Percentiles rank a stretch among this genome's conserved stretches.
These are phyloP conservation scores for Ophiostoma pallidulum DNA, from an alignment of 2,329 filamentous ascomycete species.

Conservation along the genomic window DNA sequence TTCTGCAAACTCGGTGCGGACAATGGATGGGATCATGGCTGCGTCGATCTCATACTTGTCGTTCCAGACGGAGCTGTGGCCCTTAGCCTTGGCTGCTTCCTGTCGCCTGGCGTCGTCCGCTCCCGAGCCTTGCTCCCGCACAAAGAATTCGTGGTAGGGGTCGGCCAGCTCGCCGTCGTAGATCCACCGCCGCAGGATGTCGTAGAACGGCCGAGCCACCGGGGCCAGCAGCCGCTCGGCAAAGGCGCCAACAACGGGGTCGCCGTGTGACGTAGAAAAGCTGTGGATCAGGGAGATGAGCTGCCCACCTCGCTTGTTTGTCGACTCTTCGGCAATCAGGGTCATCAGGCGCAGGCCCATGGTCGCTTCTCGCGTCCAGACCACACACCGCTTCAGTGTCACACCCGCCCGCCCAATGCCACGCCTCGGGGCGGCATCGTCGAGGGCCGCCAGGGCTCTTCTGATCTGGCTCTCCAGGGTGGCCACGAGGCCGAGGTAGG, in stretches of 20 bases:
- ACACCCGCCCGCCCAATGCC: constrained; percentile 80
- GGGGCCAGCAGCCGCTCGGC: constrained; percentile 79
- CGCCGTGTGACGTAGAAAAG: constrained; percentile 87
- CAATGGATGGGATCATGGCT: constrained; percentile 84
- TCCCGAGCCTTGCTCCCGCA: constrained; percentile 64
- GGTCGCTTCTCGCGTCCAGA: constrained; percentile 95
- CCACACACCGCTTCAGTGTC: constrained; percentile 86
- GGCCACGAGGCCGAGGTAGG: constrained; percentile 83
- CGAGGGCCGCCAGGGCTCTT: constrained; percentile 65
- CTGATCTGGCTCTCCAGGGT: constrained; percentile 89
- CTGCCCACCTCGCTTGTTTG: constrained; percentile 71
- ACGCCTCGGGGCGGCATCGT: constrained; percentile 55
- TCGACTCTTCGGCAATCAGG: constrained; percentile 84
- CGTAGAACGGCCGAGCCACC: constrained; percentile 90
- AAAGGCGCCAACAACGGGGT: constrained; percentile 88
- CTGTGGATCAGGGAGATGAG: constrained; percentile 88
- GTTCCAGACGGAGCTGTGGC: constrained; percentile 89
- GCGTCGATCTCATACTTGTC: constrained; percentile 87
- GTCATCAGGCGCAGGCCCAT: constrained; percentile 93
- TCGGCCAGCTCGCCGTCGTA: constrained; percentile 98
- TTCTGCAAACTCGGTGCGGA: constrained; percentile 85
- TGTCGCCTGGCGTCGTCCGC: constrained; percentile 30
- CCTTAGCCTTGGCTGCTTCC: constrained; percentile 40
- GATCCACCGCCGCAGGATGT: constrained; percentile 93
- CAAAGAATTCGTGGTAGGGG: constrained; percentile 91